A percentile compares a stretch with the other conserved stretches of the same genome.
phyloP scores from a whole-genome alignment of 495 filamentous ascomycete species.

The Lichenothelia convexa region DNA sequence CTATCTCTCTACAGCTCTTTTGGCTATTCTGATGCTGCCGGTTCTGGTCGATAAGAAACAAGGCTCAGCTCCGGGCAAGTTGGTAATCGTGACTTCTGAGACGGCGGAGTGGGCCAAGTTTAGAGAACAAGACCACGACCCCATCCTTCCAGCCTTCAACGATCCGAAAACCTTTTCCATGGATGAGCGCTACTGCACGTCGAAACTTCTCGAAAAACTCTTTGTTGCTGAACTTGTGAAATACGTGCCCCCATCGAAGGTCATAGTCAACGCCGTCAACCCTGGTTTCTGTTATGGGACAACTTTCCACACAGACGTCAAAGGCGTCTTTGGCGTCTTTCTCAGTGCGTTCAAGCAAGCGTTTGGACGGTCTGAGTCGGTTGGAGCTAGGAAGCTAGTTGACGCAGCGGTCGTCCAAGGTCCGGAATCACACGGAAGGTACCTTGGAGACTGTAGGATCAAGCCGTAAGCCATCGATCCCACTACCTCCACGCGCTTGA shows the following conservation, averaged over 20 bases:
- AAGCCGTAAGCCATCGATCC: conserved; percentile 2
- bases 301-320: neutral
- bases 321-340: neutral
- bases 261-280: conserved; percentile 30
- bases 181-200: conserved; percentile 21
- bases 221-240: conserved; percentile 26
- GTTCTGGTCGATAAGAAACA: conserved; percentile 23
- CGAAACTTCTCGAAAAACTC: conserved; percentile 26
- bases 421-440: conserved; percentile 5
- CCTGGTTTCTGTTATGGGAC: conserved; percentile 17
- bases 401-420: conserved; percentile 4
- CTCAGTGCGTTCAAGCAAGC: neutral
- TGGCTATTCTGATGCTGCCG: conserved; percentile 31
- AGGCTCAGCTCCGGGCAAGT: conserved; percentile 15
- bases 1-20: conserved; percentile 28
- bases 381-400: conserved; percentile 3
- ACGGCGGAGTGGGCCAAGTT: conserved; percentile 21
- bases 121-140: conserved; percentile 10
- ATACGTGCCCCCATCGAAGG: conserved; percentile 24
- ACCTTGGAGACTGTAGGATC: conserved; percentile 1
- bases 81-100: conserved; percentile 26
- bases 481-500: neutral
- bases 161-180: conserved; percentile 20
- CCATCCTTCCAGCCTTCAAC: conserved; percentile 29
- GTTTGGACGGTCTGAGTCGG: conserved; percentile 1